Base-by-base conservation (phyloP, 2,329 filamentous ascomycete species). In the Tolypocladium tropicale region DNA sequence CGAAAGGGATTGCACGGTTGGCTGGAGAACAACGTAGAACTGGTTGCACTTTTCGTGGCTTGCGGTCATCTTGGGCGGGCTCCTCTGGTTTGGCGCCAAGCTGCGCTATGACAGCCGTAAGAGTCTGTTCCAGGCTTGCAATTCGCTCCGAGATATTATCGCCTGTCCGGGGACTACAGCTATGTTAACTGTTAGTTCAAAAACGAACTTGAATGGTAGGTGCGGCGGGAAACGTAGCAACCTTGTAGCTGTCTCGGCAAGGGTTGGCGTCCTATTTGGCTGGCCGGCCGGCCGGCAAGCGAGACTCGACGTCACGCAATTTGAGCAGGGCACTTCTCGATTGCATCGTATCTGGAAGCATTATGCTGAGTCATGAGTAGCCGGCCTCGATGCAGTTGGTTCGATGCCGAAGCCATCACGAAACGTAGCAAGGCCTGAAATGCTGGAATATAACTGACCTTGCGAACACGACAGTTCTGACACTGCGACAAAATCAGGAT, bases 261-360 rank as follows among this genome's bases (percentile, higher is more conserved):
- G 41, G 16, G 21, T 16, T 46, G 21, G 41, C 21, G 14, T 46
- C 21, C 21, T 46, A 6, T 23, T 25, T 46, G 41, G 21, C 21
- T 46, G 41, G 23, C 21, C 36, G 1, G 30, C 58, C 28, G 61
- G 57, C n/a, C 57, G 57, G 39, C 61, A 62, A 14, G 55, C 50
- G 16, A 62, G 60, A 9, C 58, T 60, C 16, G 61, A 62, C 5
- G 61, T 62, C 9, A 62, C 49, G 46, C 61, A 62, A 36, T 62
- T 62, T 36, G 61, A 62, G 56, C 61, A 62, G 21, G 61, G 61
- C 16, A 49, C 37, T 21, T 62, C 57, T 53, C 61, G 55, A 32
- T 62, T 62, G 48, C 61, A 62, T 54, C 60, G 55, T 18, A 60
- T 61, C 61, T 60, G 14, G 6, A 34, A 43, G 7, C 21, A 32